Base-by-base conservation (phyloP, 2,329 filamentous ascomycete species). In the Calonectria hawksworthii region DNA sequence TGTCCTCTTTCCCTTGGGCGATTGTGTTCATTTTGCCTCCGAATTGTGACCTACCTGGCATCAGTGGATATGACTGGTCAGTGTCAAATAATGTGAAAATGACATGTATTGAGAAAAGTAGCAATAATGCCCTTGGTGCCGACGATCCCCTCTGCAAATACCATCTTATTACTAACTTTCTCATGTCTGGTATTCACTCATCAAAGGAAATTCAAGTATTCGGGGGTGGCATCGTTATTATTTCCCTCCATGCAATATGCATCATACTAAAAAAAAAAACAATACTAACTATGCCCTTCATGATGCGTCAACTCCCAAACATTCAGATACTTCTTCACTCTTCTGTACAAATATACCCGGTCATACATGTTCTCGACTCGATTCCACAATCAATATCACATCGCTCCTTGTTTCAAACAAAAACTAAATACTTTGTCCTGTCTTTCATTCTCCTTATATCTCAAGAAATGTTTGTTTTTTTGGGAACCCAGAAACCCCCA, bases 311-410 rank as follows among this genome's bases (percentile, higher is more conserved):
- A 5, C 21, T 52, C 64, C 13, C 47, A 30, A 36, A 54, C 13
- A 38, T 13, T 21, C 28, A 52, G 36, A 68, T 32, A 30, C 38
- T 70, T 70, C 52, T 73, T 70, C 72, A 75, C 72, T 70, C 67
- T 68, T 75, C 70, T 70, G 75, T 73, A 74, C 76, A 79, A 65
- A 75, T 70, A 65, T 71, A 68, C 50, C 73, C 68, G 68, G 78
- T 72, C 52, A 72, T 78, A 76, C 70, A 78, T 76, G 64, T 38
- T 65, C 66, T 72, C 64, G 41, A 50, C 36, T 63, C 66, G 54
- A 65, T 75, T 71, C 63, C 74, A 47, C 56, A 64, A 66, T 68
- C 41, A 74, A 64, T 38, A 61, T 71, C 41, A 59, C 67, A 64
- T 76, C 61, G 73, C 50, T 56, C 71, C 72, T 51, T 77, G 71